A percentile compares a stretch with the other conserved stretches of the same genome.
phyloP scores from a whole-genome alignment of 2,329 filamentous ascomycete genomes.

The Westerdykella sp. region DNA sequence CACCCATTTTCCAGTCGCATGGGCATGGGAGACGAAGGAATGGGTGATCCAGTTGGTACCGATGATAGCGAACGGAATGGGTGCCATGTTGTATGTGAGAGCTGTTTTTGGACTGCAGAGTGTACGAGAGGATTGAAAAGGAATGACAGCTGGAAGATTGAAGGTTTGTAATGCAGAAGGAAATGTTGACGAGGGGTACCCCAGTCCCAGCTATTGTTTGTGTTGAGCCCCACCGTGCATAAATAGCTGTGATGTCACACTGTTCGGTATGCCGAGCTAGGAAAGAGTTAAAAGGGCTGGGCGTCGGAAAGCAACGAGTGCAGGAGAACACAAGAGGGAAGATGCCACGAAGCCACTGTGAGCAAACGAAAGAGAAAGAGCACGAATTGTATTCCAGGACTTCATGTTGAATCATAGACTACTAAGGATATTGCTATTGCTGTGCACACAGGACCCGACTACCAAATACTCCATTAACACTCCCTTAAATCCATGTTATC shows the following conservation, averaged over 20 bases:
- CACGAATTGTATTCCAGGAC: too few species aligned
- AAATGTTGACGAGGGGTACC: background rate
- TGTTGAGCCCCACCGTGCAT: too few species aligned
- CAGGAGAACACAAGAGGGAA: too few species aligned
- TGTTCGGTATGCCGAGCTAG: too few species aligned
- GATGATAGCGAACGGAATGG: constrained; percentile 43
- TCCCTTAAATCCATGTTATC: background rate
- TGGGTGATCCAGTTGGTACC: constrained; percentile 48
- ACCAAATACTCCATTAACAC: background rate
- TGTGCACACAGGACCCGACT: background rate
- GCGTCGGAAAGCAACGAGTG: background rate
- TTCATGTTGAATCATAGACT: background rate
- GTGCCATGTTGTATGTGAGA: constrained; percentile 3
- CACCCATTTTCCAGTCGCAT: constrained; percentile 40
- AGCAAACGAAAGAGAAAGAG: too few species aligned
- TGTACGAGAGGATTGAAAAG: background rate
- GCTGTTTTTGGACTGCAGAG: background rate
- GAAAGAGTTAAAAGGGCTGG: background rate
- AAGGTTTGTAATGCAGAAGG: background rate
- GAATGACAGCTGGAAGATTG: background rate
- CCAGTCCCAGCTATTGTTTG: background rate
- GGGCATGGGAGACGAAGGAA: constrained; percentile 41
- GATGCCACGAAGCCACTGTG: too few species aligned
- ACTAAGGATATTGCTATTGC: background rate
- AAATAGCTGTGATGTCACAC: too few species aligned